Evolutionary conservation across 306 rosid genomes (phyloP).

Genomic region (Castanea mollissima): DNA sequence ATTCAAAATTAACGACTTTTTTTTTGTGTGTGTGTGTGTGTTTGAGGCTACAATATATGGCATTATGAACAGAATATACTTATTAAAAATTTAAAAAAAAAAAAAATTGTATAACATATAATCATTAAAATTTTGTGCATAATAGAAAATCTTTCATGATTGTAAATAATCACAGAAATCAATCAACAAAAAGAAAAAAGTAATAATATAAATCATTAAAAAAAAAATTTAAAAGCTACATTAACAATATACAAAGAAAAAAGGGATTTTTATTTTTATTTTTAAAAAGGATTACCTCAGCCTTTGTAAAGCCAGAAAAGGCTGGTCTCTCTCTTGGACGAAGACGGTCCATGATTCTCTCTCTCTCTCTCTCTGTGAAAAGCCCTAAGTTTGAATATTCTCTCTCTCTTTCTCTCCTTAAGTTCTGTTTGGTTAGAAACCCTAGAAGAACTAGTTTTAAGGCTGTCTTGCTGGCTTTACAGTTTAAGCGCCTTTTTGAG

Average conservation of each 20-base stretch:
- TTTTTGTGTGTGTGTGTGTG: too few relatives aligned
- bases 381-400: constrained; percentile 9
- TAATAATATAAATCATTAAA: not conserved
- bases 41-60: not conserved
- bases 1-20: not conserved
- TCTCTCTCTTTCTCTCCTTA: not conserved
- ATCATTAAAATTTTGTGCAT: not conserved
- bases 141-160: not conserved
- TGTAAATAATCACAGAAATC: not conserved
- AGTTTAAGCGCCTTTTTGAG: not conserved
- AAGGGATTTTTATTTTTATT: too few relatives aligned
- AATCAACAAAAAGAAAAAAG: not conserved
- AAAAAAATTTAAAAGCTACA: not conserved
- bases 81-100: not conserved
- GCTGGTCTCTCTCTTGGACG: constrained; percentile 69
- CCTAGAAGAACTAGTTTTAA: not conserved
- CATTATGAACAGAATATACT: not conserved
- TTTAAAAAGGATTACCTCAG: constrained; percentile 50
- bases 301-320: constrained; percentile 72
- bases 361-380: not conserved
- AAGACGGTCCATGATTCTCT: constrained; percentile 65
- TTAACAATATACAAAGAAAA: not conserved
- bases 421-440: not conserved
- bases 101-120: not conserved
- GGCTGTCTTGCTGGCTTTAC: not conserved